Base-by-base conservation (phyloP, 768 basidiomycete species). In the Rhodotorula graminis region DNA sequence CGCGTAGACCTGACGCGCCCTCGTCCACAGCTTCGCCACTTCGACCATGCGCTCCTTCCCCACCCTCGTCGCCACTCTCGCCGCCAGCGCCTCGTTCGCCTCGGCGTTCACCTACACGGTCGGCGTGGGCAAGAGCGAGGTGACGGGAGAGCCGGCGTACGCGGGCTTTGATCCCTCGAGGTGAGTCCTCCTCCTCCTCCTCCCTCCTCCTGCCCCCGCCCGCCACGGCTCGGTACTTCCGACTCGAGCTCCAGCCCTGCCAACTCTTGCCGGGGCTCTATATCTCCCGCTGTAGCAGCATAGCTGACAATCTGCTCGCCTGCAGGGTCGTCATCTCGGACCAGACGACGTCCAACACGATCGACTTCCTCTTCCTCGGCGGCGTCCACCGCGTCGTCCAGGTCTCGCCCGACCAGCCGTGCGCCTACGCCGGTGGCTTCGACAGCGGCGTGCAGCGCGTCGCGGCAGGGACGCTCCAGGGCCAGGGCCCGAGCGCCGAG, bases 51-150 rank as follows among this genome's bases (percentile, higher is more conserved):
- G 63, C 47, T 40, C 63, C n/a, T 2, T 58, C 33, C 9, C 69
- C 21, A 29, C 49, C 29, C 4, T 58, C 29, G 23, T 53, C n/a
- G 44, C 14, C 44, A 46, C 27, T 42, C 56, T 40, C 49, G 49
- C 37, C 4, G 29, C 58, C 11, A 33, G 37, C 57, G 40, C 60
- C 44, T 64, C 69, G 23, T 25, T 64, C 21, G 23, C 64, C 2
- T 53, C 52, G 21, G 27, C 25, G 31, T 37, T 27, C 18, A 23
- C 52, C 27, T 18, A 57, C 31, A 40, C 40, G 15, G 56, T 74
- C 31, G 73, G 69, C 21, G 73, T 74, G 0, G 73, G 73, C 23
- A 75, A 71, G 55, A 53, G 55, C 33, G 59, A 75, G 40, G 61
- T 61, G 0, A 74, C 73, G 0, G 73, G 73, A 46, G 67, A 2